Evolutionary conservation across 2,329 filamentous ascomycete genomes (phyloP), one percentile per base, ranked within the genome.

Genomic region (Diaporthe citrichinensis): DNA sequence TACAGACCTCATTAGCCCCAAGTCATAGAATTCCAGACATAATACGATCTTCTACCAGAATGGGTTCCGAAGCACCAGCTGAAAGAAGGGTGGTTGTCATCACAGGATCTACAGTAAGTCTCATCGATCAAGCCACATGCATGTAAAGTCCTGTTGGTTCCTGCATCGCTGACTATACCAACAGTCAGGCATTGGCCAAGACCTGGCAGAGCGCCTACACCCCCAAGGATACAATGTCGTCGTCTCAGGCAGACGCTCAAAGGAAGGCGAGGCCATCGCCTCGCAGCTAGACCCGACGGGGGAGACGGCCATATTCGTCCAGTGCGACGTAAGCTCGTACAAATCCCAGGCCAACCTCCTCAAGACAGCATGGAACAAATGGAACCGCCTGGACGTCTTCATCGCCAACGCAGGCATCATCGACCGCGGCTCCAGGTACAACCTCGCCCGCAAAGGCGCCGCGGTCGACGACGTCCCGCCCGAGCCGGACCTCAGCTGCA

Each of bases 321-420:
- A 39, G 31, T 68, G 62, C 62, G 85, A 90, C 76, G 84, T 90
- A 2, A 80, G 82, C n/a, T 83, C 84, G 25, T 90, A 89, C 78
- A 80, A 84, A 3, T 84, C 84, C 15, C 87, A 89, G 74, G 83
- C 84, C 0, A 74, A 77, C 1, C 83, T 84, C 10, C 90, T 90
- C 78, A 78, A 81, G 14, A 76, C 81, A 3, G 86, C 87, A 0
- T 88, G 84, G 81, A 75, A 81, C 10, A 83, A 82, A 53, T 88
- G 85, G 81, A 84, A 84, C 1, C 84, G 86, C 6, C 81, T 90
- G 20, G 88, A 90, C 80, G 84, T 85, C 0, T 78, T 90, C 1
- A 85, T 86, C 25, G 85, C 86, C 49, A 90, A 90, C 77, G 88
- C 88, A 0, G 89, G 87, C n/a, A 85, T 86, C 46, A 83, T 87